Base-by-base conservation (phyloP, 306 rosid species). In the Rosa chinensis region DNA sequence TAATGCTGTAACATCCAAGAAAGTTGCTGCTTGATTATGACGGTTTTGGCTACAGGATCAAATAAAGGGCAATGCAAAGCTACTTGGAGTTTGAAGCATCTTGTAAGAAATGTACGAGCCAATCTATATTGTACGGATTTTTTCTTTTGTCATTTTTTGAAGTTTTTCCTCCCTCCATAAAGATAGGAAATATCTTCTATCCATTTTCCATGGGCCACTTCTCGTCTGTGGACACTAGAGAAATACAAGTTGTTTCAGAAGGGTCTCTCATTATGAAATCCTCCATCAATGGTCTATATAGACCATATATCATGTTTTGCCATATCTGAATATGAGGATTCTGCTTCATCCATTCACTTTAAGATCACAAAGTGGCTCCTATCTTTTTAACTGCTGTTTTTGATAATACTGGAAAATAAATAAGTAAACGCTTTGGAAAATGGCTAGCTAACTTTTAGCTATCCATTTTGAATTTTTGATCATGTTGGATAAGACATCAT, bases 1-100 rank as follows among this genome's bases (percentile, higher is more conserved):
- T 67, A 95, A 95, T 80, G 90, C 99, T 53, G 98, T 86, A 66
- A 91, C 98, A 28, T 87, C 98, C 79, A 95, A 95, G 93, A 95
- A 91, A 89, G 97, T 95, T 59, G 90, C 90, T 52, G 99, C 97
- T 81, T 95, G 90, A 86, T 86, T 70, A 72, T 67, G 32, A 66
- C 73, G 75, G 80, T 73, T 61, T 87, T 63, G 69, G 78, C 85
- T 48, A 76, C 83, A 63, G 66, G 85, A 78, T 84, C 72, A 76
- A 77, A 72, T 48, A 81, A 82, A 72, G 78, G 76, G 76, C 67
- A 67, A 16, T 58, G 55, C 50, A 39, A 40, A 49, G 71, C n/a
- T 69, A 79, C 50, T 72, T 84, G 70, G 82, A 77, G 67, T 50
- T 76, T 61, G 78, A 74, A 73, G 67, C 77, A 62, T 69, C 39